Percentiles rank a stretch among this genome's conserved stretches.
phyloP scores from a whole-genome alignment of 768 basidiomycete species.

The Mycena indigotica region DNA sequence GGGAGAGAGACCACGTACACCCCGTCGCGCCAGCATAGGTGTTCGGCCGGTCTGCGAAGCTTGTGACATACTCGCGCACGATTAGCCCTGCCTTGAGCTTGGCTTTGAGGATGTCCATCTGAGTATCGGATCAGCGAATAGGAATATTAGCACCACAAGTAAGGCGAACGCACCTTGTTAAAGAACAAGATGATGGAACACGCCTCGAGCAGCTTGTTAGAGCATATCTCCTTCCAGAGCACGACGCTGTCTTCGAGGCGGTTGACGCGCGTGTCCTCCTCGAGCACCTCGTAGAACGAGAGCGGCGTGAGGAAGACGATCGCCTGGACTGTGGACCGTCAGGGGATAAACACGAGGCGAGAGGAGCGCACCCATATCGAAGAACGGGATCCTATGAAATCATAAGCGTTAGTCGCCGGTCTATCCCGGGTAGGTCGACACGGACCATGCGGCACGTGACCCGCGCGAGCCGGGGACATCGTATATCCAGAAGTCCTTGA shows the following conservation, averaged over 20 bases:
- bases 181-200: constrained; percentile 75
- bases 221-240: constrained; percentile 73
- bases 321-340: constrained; percentile 54
- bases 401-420: not conserved
- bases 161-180: constrained; percentile 64
- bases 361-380: constrained; percentile 61
- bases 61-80: constrained; percentile 62
- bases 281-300: constrained; percentile 70
- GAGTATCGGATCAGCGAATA: not conserved
- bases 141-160: too few species aligned
- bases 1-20: constrained; percentile 46
- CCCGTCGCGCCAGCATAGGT: constrained; percentile 60
- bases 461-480: constrained; percentile 18
- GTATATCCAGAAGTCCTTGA: constrained; percentile 28
- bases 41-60: constrained; percentile 60
- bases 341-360: not conserved
- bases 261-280: constrained; percentile 68
- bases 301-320: constrained; percentile 85
- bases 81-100: constrained; percentile 59
- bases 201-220: constrained; percentile 58
- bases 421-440: not conserved
- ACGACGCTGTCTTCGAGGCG: constrained; percentile 74
- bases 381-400: constrained; percentile 70
- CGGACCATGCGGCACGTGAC: constrained; percentile 34
- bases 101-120: constrained; percentile 60